These are phyloP conservation scores for Ophiognomonia clavigignenti-juglandacearum DNA, from an alignment of 2,329 filamentous ascomycete genomes.

Conservation along the genomic window DNA sequence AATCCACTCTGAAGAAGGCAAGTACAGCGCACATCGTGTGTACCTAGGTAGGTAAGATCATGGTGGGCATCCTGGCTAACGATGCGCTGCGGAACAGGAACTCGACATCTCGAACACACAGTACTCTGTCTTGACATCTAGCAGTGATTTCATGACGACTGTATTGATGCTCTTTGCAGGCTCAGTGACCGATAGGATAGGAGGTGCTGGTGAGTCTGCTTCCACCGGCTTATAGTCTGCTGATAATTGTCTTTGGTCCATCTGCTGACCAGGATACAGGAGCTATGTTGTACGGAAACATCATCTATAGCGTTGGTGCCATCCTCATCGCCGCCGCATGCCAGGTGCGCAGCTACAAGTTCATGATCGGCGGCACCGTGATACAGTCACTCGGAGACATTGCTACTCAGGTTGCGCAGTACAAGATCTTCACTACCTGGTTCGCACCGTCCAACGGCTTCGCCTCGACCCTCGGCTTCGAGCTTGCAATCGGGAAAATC, in stretches of 20 bases:
- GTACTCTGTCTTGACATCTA: constrained; percentile 54
- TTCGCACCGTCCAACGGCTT: constrained; percentile 58
- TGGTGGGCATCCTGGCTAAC: not conserved
- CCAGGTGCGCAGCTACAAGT: constrained; percentile 49
- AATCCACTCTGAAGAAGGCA: constrained; percentile 53
- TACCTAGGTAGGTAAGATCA: too few species aligned
- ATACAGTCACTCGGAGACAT: constrained; percentile 57
- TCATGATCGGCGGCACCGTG: constrained; percentile 55
- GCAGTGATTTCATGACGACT: constrained; percentile 58
- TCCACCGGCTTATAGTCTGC: too few species aligned
- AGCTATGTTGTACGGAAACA: constrained; percentile 57
- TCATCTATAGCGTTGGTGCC: constrained; percentile 52
- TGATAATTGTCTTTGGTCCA: too few species aligned
- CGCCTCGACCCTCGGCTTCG: constrained; percentile 55
- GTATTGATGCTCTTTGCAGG: constrained; percentile 50
- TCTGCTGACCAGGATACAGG: constrained; percentile 20
- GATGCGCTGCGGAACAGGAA: constrained; percentile 27
- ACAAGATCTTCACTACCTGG: constrained; percentile 62
- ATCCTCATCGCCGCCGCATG: constrained; percentile 56
- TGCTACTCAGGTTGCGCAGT: constrained; percentile 59
- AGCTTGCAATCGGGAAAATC: constrained; percentile 57
- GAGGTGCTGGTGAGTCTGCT: constrained; percentile 47
- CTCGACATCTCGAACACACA: constrained; percentile 55
- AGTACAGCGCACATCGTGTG: not conserved
- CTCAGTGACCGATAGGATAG: constrained; percentile 52